These are phyloP conservation scores for Botryobasidium botryosum DNA, from an alignment of 768 basidiomycete genomes.

Conservation along the genomic window DNA sequence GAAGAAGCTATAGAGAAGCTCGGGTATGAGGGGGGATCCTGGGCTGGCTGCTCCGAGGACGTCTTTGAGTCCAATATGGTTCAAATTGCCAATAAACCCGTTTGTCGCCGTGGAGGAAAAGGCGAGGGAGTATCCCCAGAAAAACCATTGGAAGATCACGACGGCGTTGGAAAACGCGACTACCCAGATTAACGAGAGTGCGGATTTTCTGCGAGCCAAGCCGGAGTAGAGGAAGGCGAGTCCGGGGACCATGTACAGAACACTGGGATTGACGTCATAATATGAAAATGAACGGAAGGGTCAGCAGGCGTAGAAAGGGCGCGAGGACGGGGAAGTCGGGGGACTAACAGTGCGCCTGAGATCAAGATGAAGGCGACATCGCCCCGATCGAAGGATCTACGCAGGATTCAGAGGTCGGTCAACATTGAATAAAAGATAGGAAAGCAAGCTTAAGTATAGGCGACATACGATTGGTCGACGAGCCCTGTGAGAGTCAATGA, in stretches of 20 bases:
- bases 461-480: background rate
- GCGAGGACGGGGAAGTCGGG: background rate
- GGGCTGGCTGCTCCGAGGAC: conserved; percentile 59
- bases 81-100: conserved; percentile 64
- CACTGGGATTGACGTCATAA: no score
- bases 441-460: no score
- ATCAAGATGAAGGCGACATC: conserved; percentile 57
- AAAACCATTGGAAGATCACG: conserved; percentile 66
- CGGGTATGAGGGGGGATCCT: conserved; percentile 67
- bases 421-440: no score
- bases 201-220: conserved; percentile 33
- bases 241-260: conserved; percentile 63
- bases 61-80: conserved; percentile 55
- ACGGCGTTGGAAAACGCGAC: conserved; percentile 57
- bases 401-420: background rate
- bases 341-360: conserved; percentile 35
- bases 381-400: conserved; percentile 37
- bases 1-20: conserved; percentile 70
- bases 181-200: conserved; percentile 57
- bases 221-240: conserved; percentile 24
- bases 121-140: conserved; percentile 71
- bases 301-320: no score
- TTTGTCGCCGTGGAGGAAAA: conserved; percentile 54
- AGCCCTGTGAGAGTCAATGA: background rate
- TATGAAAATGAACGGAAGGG: no score